Percentiles rank a stretch among this genome's conserved stretches.
Evolutionary conservation across 2,329 filamentous ascomycete species (phyloP).

Genomic region (Alternaria brassicicola): DNA sequence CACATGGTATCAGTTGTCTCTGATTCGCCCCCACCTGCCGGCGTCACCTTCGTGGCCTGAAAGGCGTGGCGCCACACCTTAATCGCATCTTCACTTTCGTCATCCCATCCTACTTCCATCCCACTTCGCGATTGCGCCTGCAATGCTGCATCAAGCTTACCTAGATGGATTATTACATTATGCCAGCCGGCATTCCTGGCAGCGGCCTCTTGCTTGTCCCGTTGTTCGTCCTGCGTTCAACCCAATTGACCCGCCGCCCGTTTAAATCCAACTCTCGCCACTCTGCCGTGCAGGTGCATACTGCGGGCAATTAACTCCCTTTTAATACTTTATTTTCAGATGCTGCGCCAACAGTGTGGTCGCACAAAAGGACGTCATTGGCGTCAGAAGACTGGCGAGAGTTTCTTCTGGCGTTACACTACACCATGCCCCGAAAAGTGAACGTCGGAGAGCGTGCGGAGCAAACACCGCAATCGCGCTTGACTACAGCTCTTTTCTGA

Average conservation of each 20-base stretch:
- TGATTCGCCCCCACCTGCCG: background rate
- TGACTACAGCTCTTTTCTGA: background rate
- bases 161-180: background rate
- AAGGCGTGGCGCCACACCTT: constrained; percentile 15
- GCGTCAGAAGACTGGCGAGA: background rate
- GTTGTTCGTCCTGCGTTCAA: background rate
- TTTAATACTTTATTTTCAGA: background rate
- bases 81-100: constrained; percentile 2
- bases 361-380: background rate
- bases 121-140: background rate
- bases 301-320: background rate
- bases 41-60: background rate
- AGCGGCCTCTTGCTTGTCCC: background rate
- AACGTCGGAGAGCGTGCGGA: constrained; percentile 10
- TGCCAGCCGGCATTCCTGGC: background rate
- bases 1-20: background rate
- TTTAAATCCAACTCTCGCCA: background rate
- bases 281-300: background rate
- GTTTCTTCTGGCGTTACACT: background rate
- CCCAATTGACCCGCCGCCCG: background rate
- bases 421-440: constrained; percentile 6
- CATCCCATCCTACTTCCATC: background rate
- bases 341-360: background rate
- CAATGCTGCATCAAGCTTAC: background rate
- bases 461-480: background rate